Evolutionary conservation across 2,329 filamentous ascomycete genomes (phyloP).

Genomic region (Xylaria sp.): DNA sequence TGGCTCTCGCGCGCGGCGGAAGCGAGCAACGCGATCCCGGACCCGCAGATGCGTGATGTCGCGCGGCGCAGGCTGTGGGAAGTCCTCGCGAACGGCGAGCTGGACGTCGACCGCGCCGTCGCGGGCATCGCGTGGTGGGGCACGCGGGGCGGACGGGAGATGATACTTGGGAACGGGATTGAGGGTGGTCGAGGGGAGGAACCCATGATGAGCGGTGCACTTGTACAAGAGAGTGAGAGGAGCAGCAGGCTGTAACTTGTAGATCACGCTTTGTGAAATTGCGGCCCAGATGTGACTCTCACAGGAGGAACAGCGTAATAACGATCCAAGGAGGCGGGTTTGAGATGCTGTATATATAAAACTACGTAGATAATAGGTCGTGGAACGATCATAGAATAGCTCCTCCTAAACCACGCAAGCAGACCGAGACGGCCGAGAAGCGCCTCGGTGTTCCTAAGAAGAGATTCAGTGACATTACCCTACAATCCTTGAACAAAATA

Average conservation of each 20-base stretch:
- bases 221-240: constrained; percentile 49
- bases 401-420: background rate
- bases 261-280: background rate
- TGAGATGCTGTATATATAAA: background rate
- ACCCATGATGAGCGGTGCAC: constrained; percentile 67
- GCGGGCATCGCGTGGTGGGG: constrained; percentile 90
- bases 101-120: constrained; percentile 86
- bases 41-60: constrained; percentile 69
- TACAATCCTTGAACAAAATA: background rate
- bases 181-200: constrained; percentile 40
- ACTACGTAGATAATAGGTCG: background rate
- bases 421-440: background rate
- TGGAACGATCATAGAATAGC: constrained; percentile 4
- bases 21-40: constrained; percentile 71
- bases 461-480: background rate
- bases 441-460: background rate
- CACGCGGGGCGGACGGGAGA: constrained; percentile 63
- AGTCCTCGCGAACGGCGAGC: constrained; percentile 80
- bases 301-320: background rate
- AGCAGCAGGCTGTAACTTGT: constrained; percentile 32
- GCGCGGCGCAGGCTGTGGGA: constrained; percentile 83
- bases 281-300: background rate
- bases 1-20: constrained; percentile 81
- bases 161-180: constrained; percentile 51
- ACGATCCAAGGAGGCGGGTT: background rate